These are phyloP conservation scores for Amanita exitialis DNA, from an alignment of 768 basidiomycete genomes.

Conservation along the genomic window DNA sequence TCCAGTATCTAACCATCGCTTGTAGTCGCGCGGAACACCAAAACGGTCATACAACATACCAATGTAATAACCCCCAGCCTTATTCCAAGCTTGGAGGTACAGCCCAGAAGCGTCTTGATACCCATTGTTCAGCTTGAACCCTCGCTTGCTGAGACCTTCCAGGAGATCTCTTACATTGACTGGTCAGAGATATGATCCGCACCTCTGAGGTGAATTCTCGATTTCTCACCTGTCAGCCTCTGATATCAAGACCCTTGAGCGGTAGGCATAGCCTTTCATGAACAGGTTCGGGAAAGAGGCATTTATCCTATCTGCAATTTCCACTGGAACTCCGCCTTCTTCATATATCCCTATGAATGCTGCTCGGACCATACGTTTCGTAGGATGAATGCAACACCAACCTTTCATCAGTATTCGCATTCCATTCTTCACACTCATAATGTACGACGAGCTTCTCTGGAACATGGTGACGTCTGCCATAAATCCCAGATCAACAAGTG, in stretches of 20 bases:
- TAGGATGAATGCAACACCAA: not conserved
- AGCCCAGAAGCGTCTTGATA: constrained; percentile 39
- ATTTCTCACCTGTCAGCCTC: constrained; percentile 42
- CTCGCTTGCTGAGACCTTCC: constrained; percentile 43
- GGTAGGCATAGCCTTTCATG: constrained; percentile 19
- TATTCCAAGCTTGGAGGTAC: constrained; percentile 33
- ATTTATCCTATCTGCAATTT: constrained; percentile 34
- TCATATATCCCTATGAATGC: constrained; percentile 29
- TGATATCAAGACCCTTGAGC: constrained; percentile 29
- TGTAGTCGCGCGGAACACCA: not conserved
- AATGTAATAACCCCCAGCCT: constrained; percentile 59
- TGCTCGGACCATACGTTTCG: no score
- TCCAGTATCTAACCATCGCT: constrained; percentile 35
- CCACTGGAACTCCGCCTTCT: constrained; percentile 28
- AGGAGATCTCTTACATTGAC: constrained; percentile 20
- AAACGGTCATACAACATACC: constrained; percentile 23
- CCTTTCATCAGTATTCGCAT: constrained; percentile 17
- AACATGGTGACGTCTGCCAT: constrained; percentile 43
- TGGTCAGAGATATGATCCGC: not conserved
- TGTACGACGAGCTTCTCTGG: constrained; percentile 50
- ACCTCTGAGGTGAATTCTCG: not conserved
- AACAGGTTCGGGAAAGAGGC: constrained; percentile 35
- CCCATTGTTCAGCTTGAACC: constrained; percentile 47
- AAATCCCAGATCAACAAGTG: not conserved
- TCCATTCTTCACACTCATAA: constrained; percentile 40